Percentiles rank a stretch among this genome's conserved stretches.
phyloP scores from a whole-genome alignment of 2,329 filamentous ascomycete species.

The Penicillium concentricum region DNA sequence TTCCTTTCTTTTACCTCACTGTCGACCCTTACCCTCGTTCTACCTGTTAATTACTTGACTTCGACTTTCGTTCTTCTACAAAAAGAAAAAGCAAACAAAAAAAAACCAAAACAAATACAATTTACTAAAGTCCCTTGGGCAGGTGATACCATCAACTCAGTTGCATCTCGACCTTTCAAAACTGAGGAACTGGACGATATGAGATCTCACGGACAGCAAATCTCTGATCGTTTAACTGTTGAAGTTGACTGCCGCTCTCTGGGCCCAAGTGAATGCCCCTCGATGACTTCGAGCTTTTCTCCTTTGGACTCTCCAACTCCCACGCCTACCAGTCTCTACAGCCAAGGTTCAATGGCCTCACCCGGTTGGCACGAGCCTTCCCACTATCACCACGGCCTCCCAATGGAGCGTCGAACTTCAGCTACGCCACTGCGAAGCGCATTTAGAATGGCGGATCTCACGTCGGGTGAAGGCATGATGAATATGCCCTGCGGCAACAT shows the following conservation, averaged over 20 bases:
- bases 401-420: constrained; percentile 28
- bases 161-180: constrained; percentile 28
- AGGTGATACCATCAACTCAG: constrained; percentile 33
- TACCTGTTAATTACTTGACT: constrained; percentile 7
- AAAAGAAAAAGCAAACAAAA: background rate
- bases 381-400: constrained; percentile 30
- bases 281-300: constrained; percentile 42
- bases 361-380: constrained; percentile 37
- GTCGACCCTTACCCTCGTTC: constrained; percentile 1
- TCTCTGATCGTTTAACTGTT: constrained; percentile 39
- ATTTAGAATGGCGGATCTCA: constrained; percentile 38
- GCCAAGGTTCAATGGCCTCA: constrained; percentile 38
- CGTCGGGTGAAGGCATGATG: constrained; percentile 35
- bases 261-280: constrained; percentile 42
- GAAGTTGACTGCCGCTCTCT: constrained; percentile 41
- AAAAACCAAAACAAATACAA: background rate
- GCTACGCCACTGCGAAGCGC: constrained; percentile 36
- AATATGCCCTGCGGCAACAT: constrained; percentile 33
- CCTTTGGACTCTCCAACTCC: constrained; percentile 42
- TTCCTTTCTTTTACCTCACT: constrained; percentile 13
- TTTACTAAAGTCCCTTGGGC: constrained; percentile 14
- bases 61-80: background rate
- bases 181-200: constrained; percentile 36
- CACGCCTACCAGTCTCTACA: constrained; percentile 41
- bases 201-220: constrained; percentile 37